These are phyloP conservation scores for Verticillium klebahnii DNA, from an alignment of 2,329 filamentous ascomycete genomes.

Conservation along the genomic window DNA sequence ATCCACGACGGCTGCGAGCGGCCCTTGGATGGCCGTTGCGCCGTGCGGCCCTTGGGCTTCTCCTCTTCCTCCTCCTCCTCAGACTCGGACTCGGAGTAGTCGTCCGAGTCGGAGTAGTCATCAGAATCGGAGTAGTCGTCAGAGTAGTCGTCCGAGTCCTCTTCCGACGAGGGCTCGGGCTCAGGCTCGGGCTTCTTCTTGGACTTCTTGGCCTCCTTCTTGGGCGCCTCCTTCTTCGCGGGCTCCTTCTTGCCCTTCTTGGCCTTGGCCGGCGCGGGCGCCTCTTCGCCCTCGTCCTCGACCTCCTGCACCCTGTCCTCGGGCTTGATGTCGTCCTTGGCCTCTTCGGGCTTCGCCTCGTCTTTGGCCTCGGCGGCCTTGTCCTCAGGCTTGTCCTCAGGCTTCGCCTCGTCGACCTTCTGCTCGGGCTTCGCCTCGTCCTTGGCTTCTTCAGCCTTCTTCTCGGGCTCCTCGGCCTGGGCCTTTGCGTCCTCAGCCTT, in stretches of 20 bases:
- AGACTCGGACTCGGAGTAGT: not conserved
- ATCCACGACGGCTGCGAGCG: not conserved
- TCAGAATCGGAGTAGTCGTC: constrained; percentile 5
- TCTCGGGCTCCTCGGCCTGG: not conserved
- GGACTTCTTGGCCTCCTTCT: constrained; percentile 9
- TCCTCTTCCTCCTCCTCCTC: not conserved
- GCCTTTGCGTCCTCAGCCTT: constrained; percentile 3
- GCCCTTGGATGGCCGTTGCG: not conserved
- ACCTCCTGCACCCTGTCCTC: not conserved
- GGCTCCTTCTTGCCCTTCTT: constrained; percentile 7
- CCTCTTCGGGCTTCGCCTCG: constrained; percentile 2
- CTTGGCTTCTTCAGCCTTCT: not conserved
- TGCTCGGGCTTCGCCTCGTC: not conserved
- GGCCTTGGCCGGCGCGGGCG: not conserved
- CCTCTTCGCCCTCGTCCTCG: constrained; percentile 2
- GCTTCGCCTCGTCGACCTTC: constrained; percentile 4
- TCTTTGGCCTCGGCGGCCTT: not conserved
- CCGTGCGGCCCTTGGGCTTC: constrained; percentile 5
- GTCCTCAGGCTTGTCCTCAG: constrained; percentile 1
- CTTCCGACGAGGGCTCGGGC: constrained; percentile 2
- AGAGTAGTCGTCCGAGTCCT: constrained; percentile 15
- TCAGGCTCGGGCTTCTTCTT: constrained; percentile 1
- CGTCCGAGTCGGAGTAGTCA: constrained; percentile 4
- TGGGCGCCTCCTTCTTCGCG: constrained; percentile 9
- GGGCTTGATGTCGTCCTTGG: not conserved